phyloP scores from a whole-genome alignment of 1,284 basidiomycete genomes.

The Grifola frondosa region DNA sequence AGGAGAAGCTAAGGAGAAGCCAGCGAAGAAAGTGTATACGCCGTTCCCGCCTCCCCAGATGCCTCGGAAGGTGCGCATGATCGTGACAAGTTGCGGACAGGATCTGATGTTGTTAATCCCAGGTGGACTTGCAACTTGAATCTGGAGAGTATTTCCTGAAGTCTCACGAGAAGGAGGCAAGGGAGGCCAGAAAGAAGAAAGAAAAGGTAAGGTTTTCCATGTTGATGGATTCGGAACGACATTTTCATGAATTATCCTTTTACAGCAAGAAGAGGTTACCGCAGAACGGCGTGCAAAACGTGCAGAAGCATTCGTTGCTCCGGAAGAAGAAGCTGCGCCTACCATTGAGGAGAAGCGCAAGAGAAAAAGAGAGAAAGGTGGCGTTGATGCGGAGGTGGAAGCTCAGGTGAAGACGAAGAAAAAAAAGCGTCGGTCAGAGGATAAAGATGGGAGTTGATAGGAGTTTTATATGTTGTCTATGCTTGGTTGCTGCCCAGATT shows the following conservation, averaged over 20 bases:
- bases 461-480: neutral
- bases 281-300: conserved; percentile 73
- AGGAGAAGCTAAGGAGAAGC: conserved; percentile 43
- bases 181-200: conserved; percentile 62
- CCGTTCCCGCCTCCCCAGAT: conserved; percentile 96
- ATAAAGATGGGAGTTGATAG: too few relatives aligned
- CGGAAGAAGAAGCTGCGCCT: conserved; percentile 66
- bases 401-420: conserved; percentile 32
- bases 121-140: conserved; percentile 93
- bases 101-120: neutral
- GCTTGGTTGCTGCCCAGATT: neutral
- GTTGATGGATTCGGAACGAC: neutral
- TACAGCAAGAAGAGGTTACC: conserved; percentile 73
- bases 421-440: conserved; percentile 27
- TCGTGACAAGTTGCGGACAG: too few relatives aligned
- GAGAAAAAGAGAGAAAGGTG: conserved; percentile 39
- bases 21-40: conserved; percentile 94
- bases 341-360: conserved; percentile 79
- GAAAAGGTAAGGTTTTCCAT: conserved; percentile 55
- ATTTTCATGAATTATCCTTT: neutral
- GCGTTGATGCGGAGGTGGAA: conserved; percentile 14
- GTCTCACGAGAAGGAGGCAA: conserved; percentile 72
- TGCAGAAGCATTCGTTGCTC: conserved; percentile 83
- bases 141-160: conserved; percentile 99
- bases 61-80: conserved; percentile 75